Percentiles rank a stretch among this genome's conserved stretches.
phyloP scores from a whole-genome alignment of 495 filamentous ascomycete species.

The Pyronema omphalodes region DNA sequence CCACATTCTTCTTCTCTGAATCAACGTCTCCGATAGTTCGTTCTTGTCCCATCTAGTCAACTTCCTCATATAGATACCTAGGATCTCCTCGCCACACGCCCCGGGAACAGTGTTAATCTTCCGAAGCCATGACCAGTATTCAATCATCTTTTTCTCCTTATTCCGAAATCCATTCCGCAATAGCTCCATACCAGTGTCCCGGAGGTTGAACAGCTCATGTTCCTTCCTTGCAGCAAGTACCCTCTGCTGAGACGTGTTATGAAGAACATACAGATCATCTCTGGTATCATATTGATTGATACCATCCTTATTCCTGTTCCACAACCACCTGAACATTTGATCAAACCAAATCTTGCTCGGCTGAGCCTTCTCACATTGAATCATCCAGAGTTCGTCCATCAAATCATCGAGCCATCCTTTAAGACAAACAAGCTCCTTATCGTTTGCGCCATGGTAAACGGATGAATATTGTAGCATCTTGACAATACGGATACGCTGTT shows the following conservation, averaged over 20 bases:
- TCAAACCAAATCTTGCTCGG: constrained; percentile 2
- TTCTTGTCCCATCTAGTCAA: constrained; percentile 1
- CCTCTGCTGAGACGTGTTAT: neutral
- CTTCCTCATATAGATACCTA: neutral
- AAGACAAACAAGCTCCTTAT: constrained; percentile 2
- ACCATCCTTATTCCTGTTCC: neutral
- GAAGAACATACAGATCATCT: constrained; percentile 1
- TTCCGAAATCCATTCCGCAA: neutral
- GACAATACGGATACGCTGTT: constrained; percentile 2
- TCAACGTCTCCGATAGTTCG: neutral
- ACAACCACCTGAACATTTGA: constrained; percentile 3
- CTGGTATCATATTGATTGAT: neutral
- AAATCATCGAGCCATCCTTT: constrained; percentile 2
- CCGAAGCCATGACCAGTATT: neutral
- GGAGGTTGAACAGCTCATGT: constrained; percentile 5
- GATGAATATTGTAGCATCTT: neutral
- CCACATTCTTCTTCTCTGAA: constrained; percentile 4
- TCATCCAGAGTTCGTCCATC: neutral
- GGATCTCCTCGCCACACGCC: constrained; percentile 1
- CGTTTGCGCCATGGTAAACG: neutral
- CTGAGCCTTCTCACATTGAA: neutral
- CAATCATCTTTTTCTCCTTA: constrained; percentile 6
- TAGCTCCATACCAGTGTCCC: constrained; percentile 1
- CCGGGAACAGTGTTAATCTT: neutral
- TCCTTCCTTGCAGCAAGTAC: constrained; percentile 3